Evolutionary conservation across 352 stramenopile genomes (phyloP).

Genomic region (Phytophthora pistaciae): DNA sequence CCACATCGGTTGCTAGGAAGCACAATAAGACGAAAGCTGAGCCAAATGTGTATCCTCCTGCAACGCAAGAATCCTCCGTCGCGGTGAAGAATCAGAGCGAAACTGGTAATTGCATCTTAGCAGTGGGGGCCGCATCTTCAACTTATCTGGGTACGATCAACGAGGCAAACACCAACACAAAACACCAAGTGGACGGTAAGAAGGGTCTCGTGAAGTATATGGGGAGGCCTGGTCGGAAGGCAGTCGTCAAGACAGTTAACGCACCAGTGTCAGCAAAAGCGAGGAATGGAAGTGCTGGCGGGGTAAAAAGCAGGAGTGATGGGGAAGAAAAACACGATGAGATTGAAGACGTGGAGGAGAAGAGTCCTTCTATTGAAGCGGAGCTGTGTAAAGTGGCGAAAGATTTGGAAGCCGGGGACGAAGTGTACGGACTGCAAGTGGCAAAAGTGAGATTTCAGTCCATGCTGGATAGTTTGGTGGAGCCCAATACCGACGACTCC

Average conservation of each 20-base stretch:
- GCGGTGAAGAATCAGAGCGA: background rate
- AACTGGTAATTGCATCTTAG: background rate
- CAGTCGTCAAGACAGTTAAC: background rate
- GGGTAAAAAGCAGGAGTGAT: background rate
- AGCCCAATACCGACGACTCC: background rate
- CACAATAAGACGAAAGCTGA: background rate
- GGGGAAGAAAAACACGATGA: background rate
- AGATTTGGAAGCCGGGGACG: conserved; percentile 1
- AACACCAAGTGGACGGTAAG: background rate
- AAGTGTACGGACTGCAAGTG: conserved; percentile 1
- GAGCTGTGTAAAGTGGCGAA: background rate
- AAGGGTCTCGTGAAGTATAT: background rate
- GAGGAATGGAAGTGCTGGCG: background rate
- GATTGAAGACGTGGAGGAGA: background rate
- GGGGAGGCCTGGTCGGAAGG: background rate
- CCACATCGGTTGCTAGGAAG: background rate
- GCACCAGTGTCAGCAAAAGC: background rate
- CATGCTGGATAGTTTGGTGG: background rate
- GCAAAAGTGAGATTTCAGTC: conserved; percentile 3
- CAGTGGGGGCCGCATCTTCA: background rate
- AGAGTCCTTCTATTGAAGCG: background rate
- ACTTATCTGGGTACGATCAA: background rate
- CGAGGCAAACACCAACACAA: background rate
- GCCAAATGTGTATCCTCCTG: background rate
- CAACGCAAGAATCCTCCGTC: background rate